These are phyloP conservation scores for Candida krabiensis DNA, from an alignment of 805 yeast genomes.

Conservation along the genomic window DNA sequence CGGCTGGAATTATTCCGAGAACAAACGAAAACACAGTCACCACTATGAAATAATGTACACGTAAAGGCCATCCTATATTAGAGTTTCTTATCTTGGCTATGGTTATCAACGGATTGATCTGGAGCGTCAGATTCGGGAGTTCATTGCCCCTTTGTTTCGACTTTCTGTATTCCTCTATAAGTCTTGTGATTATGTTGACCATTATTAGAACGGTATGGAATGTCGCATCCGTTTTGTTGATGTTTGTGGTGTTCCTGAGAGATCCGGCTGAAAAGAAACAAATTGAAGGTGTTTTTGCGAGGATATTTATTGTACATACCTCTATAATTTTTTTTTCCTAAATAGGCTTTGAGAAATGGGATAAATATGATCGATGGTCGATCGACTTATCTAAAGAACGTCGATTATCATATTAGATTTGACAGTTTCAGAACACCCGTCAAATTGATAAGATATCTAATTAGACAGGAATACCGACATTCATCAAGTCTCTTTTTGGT, in stretches of 20 bases:
- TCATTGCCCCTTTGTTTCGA: conserved; percentile 12
- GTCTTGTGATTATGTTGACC: conserved; percentile 8
- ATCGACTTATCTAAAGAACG: too few relatives aligned
- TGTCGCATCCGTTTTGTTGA: not conserved
- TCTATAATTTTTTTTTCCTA: too few relatives aligned
- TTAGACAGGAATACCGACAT: too few relatives aligned
- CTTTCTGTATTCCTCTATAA: conserved; percentile 15
- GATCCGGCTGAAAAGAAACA: conserved; percentile 1
- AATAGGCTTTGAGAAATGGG: too few relatives aligned
- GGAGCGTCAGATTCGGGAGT: conserved; percentile 13
- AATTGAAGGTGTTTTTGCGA: too few relatives aligned
- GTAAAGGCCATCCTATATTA: conserved; percentile 6
- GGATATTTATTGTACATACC: too few relatives aligned
- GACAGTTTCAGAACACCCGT: too few relatives aligned
- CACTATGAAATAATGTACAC: conserved; percentile 21
- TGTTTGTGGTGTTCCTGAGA: not conserved
- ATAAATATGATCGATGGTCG: too few relatives aligned
- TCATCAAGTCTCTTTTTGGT: too few relatives aligned
- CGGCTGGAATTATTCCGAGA: conserved; percentile 23
- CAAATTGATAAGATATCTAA: too few relatives aligned
- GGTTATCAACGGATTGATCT: conserved; percentile 13
- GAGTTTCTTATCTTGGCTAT: conserved; percentile 5
- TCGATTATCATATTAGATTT: too few relatives aligned
- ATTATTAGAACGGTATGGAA: too few relatives aligned
- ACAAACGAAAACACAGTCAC: conserved; percentile 23